Evolutionary conservation across 129 eudicot species (phyloP), one percentile per base, ranked within the genome.

Genomic region (Centella asiatica): DNA sequence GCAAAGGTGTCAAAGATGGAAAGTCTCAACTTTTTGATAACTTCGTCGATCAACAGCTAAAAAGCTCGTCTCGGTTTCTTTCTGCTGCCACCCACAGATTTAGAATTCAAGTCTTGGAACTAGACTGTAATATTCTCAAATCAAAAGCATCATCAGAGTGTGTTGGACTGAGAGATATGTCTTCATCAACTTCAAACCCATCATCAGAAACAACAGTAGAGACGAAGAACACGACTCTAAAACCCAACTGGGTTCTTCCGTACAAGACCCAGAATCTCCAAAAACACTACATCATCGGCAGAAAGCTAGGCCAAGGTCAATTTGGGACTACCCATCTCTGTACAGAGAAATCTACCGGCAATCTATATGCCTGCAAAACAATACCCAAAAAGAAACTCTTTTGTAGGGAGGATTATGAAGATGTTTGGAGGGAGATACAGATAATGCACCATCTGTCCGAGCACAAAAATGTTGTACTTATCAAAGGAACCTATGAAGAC

Each of bases 371-470:
- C 36, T 90, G 97, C 65, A 90, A 90, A 64, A 78, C 95, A 36
- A 90, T 90, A 33, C 85, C 97, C 37, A 90, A 86, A 47, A 86
- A 84, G 64, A 90, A 90, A 39, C 94, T 90, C 26, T 70, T 86
- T 0, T 86, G 87, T 73, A 79, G 73, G 32, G 97, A 86, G 60
- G 97, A 86, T 49, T 83, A 84, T 65, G 97, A 90, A 45, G 97
- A 90, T 60, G 94, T 90, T 2, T 81, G 85, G 83, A 83, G 89
- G 63, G 97, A 90, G 89, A 90, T 90, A 72, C 95, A 90, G 63
- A 90, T 90, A 76, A 86, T 90, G 97, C 97, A 90, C 62, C 97
- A 90, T 73, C 46, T 90, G 18, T 81, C 89, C 13, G 94, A 83
- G 60, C 86, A 81, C 57, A 81, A 86, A 29, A 86, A 83, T 39